Base-by-base conservation (phyloP, 768 basidiomycete species). In the Tricholoma saponaceum region DNA sequence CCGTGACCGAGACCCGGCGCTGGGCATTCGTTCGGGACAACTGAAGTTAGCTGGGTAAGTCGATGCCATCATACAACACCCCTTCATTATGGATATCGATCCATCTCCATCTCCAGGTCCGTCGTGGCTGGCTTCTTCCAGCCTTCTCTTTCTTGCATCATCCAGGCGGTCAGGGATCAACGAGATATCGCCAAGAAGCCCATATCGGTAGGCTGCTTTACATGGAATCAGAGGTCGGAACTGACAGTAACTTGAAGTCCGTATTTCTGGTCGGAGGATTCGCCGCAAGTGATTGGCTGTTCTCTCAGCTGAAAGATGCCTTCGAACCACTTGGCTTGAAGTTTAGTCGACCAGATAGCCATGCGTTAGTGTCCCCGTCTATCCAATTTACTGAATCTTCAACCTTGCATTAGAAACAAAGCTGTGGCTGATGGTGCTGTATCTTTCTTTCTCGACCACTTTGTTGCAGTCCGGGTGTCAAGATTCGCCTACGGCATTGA, bases 231-330 rank as follows among this genome's bases (percentile, higher is more conserved):
- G 16, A 47, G 6, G 20, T 23, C 13, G 10, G 22, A 25, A 20
- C 25, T 22, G 12, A n/a, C 28, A 16, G 9, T 20, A 28, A 14
- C 23, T 22, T 55, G 26, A 44, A 76, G 77, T 65, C 70, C 35
- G 61, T 79, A 23, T 71, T 78, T 51, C 68, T 80, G 14, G 72
- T 79, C n/a, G 78, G 78, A 9, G 76, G 78, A 9, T 79, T 80
- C 44, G 73, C 76, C 7, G 74, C 74, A 4, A 80, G 69, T 43
- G 73, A 77, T 50, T 80, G 74, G 72, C 69, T 80, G 8, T 79
- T 74, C 33, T 58, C 62, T 13, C 69, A 43, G 26, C 56, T 79
- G 16, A 64, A 70, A 39, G 52, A 58, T 1, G 33, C 52, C 18
- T 54, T 73, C 9, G 51, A 57, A 16, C 53, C 56, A 5, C 56